These are phyloP conservation scores for Gossypium ekmanianum DNA, from an alignment of 345 rosid genomes.

Conservation along the genomic window DNA sequence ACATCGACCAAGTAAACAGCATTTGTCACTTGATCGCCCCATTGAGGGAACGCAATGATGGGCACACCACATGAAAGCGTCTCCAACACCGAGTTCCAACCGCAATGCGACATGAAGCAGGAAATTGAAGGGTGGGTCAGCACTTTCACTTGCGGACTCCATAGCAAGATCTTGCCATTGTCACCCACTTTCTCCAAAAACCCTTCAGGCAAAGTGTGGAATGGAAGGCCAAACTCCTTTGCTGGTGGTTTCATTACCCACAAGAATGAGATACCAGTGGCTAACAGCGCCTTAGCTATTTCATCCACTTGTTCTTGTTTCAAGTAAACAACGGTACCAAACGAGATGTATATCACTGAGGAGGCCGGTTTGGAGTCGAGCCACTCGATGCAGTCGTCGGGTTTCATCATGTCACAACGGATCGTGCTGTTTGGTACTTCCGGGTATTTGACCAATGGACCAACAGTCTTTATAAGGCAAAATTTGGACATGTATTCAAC, in stretches of 20 bases:
- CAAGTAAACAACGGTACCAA: conserved; percentile 61
- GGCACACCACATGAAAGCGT: conserved; percentile 63
- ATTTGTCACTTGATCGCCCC: conserved; percentile 86
- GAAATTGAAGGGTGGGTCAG: conserved; percentile 62
- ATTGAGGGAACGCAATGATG: conserved; percentile 64
- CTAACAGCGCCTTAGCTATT: conserved; percentile 59
- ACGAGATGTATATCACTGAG: conserved; percentile 81
- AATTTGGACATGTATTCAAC: conserved; percentile 57
- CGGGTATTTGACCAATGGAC: conserved; percentile 60
- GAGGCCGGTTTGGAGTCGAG: conserved; percentile 53
- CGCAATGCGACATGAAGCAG: conserved; percentile 80
- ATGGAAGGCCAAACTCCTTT: conserved; percentile 28
- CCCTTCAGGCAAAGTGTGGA: conserved; percentile 55
- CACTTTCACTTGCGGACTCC: conserved; percentile 83
- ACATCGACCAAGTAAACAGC: conserved; percentile 64
- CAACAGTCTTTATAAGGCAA: conserved; percentile 42
- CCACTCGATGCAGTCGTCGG: conserved; percentile 72
- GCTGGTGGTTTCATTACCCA: conserved; percentile 69
- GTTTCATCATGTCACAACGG: conserved; percentile 45
- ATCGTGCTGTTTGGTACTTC: conserved; percentile 29
- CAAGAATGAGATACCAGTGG: conserved; percentile 54
- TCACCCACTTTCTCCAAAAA: conserved; percentile 51
- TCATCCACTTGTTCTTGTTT: conserved; percentile 70
- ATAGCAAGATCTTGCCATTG: conserved; percentile 53
- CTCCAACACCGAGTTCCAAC: conserved; percentile 91